phyloP scores from a whole-genome alignment of 2,329 filamentous ascomycete genomes.

The Botrytis medusae region DNA sequence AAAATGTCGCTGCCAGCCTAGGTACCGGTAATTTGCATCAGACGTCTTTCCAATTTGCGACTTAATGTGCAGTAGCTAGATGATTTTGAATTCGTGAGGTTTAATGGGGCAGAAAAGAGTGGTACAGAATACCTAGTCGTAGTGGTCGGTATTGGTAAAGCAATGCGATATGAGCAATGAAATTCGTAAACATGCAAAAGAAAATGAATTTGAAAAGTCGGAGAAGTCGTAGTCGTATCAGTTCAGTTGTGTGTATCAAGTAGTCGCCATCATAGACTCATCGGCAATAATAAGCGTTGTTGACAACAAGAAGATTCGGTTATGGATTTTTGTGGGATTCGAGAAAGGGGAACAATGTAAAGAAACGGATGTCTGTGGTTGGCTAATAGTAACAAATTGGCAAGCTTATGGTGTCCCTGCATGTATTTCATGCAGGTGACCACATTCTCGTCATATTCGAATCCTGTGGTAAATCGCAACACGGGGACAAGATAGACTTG shows the following conservation, averaged over 20 bases:
- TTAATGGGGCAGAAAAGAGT: background rate
- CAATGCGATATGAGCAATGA: background rate
- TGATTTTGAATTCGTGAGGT: background rate
- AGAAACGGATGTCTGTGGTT: background rate
- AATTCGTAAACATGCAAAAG: slow-evolving; percentile 3
- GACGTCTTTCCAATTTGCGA: background rate
- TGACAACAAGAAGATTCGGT: background rate
- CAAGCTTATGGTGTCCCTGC: slow-evolving; percentile 20
- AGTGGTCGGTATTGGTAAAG: background rate
- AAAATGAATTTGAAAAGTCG: background rate
- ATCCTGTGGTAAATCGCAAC: background rate
- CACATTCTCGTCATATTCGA: slow-evolving; percentile 11
- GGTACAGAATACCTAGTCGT: background rate
- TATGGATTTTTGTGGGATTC: background rate
- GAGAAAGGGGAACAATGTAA: slow-evolving; percentile 1
- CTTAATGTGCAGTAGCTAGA: background rate
- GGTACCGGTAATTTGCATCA: background rate
- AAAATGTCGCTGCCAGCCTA: background rate
- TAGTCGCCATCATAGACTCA: background rate
- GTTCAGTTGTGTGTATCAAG: background rate
- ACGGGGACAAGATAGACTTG: background rate
- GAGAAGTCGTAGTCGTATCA: background rate
- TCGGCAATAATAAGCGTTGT: background rate
- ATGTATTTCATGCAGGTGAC: slow-evolving; percentile 19
- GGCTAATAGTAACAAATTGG: slow-evolving; percentile 14